Evolutionary conservation across 352 stramenopile species (phyloP).

Genomic region (Pythium utonaiense): DNA sequence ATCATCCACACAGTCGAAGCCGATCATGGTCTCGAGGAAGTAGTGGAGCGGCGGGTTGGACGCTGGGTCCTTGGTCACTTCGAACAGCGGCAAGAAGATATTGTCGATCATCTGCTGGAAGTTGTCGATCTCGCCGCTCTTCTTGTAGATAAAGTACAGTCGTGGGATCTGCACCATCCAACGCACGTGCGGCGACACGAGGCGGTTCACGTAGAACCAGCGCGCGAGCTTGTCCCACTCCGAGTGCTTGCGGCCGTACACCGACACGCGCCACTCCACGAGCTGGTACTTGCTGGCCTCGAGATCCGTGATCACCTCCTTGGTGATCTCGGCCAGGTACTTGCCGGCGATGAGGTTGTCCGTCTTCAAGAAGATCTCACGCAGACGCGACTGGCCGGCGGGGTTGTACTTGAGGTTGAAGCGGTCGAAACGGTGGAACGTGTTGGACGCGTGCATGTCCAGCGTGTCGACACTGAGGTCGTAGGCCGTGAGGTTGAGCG

Average conservation of each 20-base stretch:
- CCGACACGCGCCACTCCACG: slow-evolving; percentile 93
- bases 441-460: slow-evolving; percentile 99
- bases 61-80: slow-evolving; percentile 95
- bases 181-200: slow-evolving; percentile 92
- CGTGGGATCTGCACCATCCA: slow-evolving; percentile 98
- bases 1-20: slow-evolving; percentile 99
- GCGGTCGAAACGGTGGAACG: slow-evolving; percentile 98
- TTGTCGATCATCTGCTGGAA: slow-evolving; percentile 98
- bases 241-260: slow-evolving; percentile 90
- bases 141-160: slow-evolving; percentile 97
- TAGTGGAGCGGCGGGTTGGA: slow-evolving; percentile 89
- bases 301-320: slow-evolving; percentile 89
- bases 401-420: slow-evolving; percentile 99
- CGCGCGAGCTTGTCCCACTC: slow-evolving; percentile 96
- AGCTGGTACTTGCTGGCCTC: slow-evolving; percentile 93
- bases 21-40: slow-evolving; percentile 94
- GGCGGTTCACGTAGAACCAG: slow-evolving; percentile 95
- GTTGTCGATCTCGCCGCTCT: slow-evolving; percentile 85
- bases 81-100: slow-evolving; percentile 98
- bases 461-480: slow-evolving; percentile 98
- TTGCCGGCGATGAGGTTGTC: slow-evolving; percentile 96
- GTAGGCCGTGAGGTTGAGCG: slow-evolving; percentile 94
- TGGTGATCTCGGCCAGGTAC: slow-evolving; percentile 95
- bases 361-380: slow-evolving; percentile 99
- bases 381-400: slow-evolving; percentile 90